Conservation (phyloP, 1,284 basidiomycete species). For the Coniferiporia sulphurascens region DNA sequence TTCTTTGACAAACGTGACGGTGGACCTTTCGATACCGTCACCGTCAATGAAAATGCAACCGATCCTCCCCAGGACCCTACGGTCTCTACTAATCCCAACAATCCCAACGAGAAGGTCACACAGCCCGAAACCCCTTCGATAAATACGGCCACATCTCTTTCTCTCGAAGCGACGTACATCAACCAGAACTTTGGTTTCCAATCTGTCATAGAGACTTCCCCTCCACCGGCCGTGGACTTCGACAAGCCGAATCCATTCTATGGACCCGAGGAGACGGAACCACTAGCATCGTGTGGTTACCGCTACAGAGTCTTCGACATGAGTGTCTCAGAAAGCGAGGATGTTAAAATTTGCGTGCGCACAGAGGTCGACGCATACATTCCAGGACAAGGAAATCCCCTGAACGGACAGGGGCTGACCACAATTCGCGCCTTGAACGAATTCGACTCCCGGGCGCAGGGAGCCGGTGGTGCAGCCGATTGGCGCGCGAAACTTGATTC, state of each 20-base stretch:
- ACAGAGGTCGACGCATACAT: conserved; percentile 95
- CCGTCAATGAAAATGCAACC: conserved; percentile 97
- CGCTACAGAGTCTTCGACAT: conserved; percentile 96
- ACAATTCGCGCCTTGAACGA: conserved; percentile 97
- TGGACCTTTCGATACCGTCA: conserved; percentile 94
- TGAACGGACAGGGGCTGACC: conserved; percentile 74
- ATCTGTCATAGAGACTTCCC: conserved; percentile 74
- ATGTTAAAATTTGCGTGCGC: conserved; percentile 87
- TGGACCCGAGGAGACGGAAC: conserved; percentile 90
- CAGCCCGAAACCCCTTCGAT: conserved; percentile 70
- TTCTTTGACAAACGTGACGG: conserved; percentile 99
- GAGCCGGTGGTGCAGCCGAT: conserved; percentile 91
- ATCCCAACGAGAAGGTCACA: conserved; percentile 60
- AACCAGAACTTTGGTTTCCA: conserved; percentile 99
- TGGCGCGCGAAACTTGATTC: conserved; percentile 96
- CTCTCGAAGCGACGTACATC: conserved; percentile 97
- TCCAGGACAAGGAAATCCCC: conserved; percentile 59
- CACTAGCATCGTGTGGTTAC: conserved; percentile 93
- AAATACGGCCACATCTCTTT: conserved; percentile 92
- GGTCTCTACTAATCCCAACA: conserved; percentile 66
- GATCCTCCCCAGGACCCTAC: conserved; percentile 90
- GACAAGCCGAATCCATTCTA: conserved; percentile 94
- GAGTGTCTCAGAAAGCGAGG: conserved; percentile 84
- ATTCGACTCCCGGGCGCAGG: conserved; percentile 89
- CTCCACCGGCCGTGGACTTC: conserved; percentile 65